Evolutionary conservation across 805 yeast genomes (phyloP).

Genomic region (Kockiozyma suomiensis): DNA sequence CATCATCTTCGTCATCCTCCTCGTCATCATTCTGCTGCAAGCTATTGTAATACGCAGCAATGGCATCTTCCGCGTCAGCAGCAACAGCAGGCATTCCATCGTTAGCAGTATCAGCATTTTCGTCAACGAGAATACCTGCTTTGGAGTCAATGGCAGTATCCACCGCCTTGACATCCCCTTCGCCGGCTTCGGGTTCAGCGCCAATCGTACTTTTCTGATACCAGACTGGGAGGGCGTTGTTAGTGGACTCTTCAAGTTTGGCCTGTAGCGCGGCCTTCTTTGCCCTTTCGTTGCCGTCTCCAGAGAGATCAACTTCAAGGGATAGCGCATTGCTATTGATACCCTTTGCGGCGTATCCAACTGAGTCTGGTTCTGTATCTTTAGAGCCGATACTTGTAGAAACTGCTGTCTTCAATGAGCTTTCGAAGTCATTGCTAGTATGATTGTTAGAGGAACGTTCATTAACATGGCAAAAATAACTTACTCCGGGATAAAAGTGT

Average conservation of each 20-base stretch:
- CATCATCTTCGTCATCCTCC: slow-evolving; percentile 52
- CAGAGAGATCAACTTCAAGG: slow-evolving; percentile 73
- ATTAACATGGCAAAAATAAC: too few relatives aligned
- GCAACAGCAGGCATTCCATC: slow-evolving; percentile 33
- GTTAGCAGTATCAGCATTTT: not conserved
- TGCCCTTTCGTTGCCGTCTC: slow-evolving; percentile 55
- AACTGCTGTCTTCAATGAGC: slow-evolving; percentile 75
- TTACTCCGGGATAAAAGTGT: slow-evolving; percentile 71
- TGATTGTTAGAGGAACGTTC: not conserved
- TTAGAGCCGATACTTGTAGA: slow-evolving; percentile 73
- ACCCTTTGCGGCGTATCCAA: slow-evolving; percentile 49
- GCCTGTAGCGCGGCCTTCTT: slow-evolving; percentile 61
- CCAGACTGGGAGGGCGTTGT: slow-evolving; percentile 97
- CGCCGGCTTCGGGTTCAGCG: slow-evolving; percentile 47
- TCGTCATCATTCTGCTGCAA: slow-evolving; percentile 66
- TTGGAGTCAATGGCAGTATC: slow-evolving; percentile 34
- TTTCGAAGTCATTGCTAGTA: slow-evolving; percentile 71
- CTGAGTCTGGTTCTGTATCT: slow-evolving; percentile 45
- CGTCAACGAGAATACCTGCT: slow-evolving; percentile 6
- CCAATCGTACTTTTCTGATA: slow-evolving; percentile 91
- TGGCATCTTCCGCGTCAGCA: slow-evolving; percentile 54
- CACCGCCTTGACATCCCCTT: slow-evolving; percentile 27
- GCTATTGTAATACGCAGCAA: slow-evolving; percentile 74
- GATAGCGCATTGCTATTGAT: slow-evolving; percentile 61
- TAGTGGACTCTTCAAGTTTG: slow-evolving; percentile 66